phyloP scores from a whole-genome alignment of 768 basidiomycete species.

The Clavaria fumosa region DNA sequence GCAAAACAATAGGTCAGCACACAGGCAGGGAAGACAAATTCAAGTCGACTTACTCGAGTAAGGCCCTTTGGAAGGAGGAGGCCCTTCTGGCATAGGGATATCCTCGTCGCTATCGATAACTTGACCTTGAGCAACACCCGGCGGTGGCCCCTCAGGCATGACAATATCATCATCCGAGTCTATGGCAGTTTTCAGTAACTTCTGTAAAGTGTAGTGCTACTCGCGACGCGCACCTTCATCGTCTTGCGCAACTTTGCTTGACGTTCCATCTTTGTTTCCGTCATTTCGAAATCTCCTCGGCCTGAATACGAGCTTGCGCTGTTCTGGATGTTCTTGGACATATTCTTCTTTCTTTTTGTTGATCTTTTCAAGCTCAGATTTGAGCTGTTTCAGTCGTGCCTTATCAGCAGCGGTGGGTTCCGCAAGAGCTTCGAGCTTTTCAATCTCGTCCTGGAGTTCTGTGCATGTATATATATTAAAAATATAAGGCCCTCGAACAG shows the following conservation, averaged over 20 bases:
- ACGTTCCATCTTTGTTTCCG: slow-evolving; percentile 27
- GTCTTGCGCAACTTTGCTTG: slow-evolving; percentile 22
- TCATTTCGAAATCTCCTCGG: slow-evolving; percentile 30
- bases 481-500: slow-evolving; percentile 11
- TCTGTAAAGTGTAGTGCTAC: too few species aligned
- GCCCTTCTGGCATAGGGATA: slow-evolving; percentile 79
- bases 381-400: slow-evolving; percentile 53
- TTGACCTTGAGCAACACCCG: slow-evolving; percentile 32
- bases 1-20: too few species aligned
- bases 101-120: slow-evolving; percentile 70
- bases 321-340: slow-evolving; percentile 86
- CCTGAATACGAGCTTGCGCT: slow-evolving; percentile 69
- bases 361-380: slow-evolving; percentile 64
- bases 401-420: slow-evolving; percentile 36
- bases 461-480: slow-evolving; percentile 2
- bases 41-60: slow-evolving; percentile 14
- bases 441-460: slow-evolving; percentile 78
- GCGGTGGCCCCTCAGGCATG: slow-evolving; percentile 53
- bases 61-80: slow-evolving; percentile 33
- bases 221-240: too few species aligned
- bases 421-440: slow-evolving; percentile 37
- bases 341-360: slow-evolving; percentile 85
- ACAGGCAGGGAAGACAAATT: slow-evolving; percentile 1
- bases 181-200: neutral
- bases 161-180: slow-evolving; percentile 43